Evolutionary conservation across 2,329 filamentous ascomycete genomes (phyloP).

Genomic region (Gremmenia infestans): DNA sequence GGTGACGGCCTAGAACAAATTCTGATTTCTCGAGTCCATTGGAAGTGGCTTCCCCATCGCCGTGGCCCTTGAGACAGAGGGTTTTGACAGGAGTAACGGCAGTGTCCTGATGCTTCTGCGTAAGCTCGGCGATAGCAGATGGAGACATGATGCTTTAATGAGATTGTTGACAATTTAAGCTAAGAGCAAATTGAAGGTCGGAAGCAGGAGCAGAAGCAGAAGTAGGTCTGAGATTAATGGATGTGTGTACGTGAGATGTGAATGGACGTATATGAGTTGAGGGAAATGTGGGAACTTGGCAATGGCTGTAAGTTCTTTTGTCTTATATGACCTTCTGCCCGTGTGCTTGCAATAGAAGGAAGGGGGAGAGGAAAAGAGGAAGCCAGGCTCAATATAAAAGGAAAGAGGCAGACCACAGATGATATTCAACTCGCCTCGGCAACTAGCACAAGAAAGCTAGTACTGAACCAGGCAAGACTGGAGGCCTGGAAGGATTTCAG

Average conservation of each 20-base stretch:
- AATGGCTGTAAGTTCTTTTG: no score
- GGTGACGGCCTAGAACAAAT: constrained; percentile 25
- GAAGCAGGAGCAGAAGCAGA: neutral
- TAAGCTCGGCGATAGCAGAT: constrained; percentile 12
- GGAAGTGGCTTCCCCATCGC: neutral
- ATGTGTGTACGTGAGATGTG: neutral
- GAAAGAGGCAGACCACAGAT: neutral
- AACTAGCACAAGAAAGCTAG: neutral
- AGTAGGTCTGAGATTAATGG: neutral
- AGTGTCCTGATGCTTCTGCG: constrained; percentile 1
- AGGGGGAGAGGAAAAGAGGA: neutral
- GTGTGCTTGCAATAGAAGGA: no score
- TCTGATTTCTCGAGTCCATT: constrained; percentile 14
- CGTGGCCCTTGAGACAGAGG: constrained; percentile 9
- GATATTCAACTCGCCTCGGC: neutral
- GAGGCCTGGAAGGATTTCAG: no score
- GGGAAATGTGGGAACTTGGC: neutral
- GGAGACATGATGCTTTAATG: constrained; percentile 15
- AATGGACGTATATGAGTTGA: neutral
- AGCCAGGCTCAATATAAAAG: neutral
- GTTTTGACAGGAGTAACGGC: neutral
- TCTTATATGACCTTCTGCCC: no score
- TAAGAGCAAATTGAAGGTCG: neutral
- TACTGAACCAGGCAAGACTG: neutral
- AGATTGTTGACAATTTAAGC: neutral